phyloP scores from a whole-genome alignment of 257 asterid species.

The Solanum boliviense region DNA sequence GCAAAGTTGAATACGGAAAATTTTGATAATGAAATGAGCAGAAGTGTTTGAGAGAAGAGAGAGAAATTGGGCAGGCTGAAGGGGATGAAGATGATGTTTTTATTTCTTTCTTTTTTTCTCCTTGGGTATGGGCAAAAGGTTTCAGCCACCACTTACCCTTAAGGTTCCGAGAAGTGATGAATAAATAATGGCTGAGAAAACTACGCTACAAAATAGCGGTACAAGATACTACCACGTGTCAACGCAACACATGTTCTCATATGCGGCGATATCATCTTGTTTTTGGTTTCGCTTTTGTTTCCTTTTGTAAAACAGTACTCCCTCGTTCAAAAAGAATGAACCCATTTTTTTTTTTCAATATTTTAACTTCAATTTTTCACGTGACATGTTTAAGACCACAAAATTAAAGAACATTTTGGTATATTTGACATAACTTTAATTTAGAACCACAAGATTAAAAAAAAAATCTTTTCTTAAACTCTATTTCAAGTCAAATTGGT shows the following conservation, averaged over 20 bases:
- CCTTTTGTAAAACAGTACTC: background rate
- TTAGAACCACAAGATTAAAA: too few relatives aligned
- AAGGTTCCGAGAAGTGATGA: background rate
- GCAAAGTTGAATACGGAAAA: background rate
- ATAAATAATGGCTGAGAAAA: background rate
- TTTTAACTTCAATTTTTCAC: rapidly evolving
- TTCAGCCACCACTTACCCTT: background rate
- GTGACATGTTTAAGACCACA: too few relatives aligned
- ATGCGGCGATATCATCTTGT: background rate
- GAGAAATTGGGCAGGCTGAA: background rate
- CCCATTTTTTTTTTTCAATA: too few relatives aligned
- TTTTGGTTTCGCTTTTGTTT: background rate
- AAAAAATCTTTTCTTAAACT: too few relatives aligned
- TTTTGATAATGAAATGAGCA: background rate
- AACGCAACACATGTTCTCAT: background rate
- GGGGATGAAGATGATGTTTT: background rate
- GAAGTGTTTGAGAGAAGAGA: background rate
- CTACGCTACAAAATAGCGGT: background rate
- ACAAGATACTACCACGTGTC: background rate
- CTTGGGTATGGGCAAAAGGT: background rate
- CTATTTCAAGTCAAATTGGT: rapidly evolving
- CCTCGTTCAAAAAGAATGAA: too few relatives aligned
- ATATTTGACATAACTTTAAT: too few relatives aligned
- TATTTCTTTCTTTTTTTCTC: background rate
- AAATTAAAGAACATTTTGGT: too few relatives aligned